These are phyloP conservation scores for Diaporthe amygdali DNA, from an alignment of 2,329 filamentous ascomycete genomes.

Conservation along the genomic window DNA sequence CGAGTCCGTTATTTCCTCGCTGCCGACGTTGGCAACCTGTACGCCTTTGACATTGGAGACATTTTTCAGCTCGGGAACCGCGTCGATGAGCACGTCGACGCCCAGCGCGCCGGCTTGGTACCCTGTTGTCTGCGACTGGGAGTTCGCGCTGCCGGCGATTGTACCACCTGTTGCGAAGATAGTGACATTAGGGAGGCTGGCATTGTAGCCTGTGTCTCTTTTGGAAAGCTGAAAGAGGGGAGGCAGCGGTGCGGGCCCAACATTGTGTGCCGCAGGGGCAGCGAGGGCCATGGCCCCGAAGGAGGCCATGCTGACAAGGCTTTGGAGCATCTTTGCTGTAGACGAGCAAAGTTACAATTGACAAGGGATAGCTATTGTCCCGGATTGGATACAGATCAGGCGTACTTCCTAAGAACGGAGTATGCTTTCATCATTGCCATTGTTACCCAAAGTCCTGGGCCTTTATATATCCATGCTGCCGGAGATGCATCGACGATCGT, in stretches of 20 bases:
- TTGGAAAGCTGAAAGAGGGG: slow-evolving; percentile 9
- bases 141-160: slow-evolving; percentile 58
- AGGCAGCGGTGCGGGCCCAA: neutral
- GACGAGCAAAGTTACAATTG: neutral
- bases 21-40: slow-evolving; percentile 56
- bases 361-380: neutral
- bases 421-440: neutral
- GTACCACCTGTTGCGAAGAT: slow-evolving; percentile 65
- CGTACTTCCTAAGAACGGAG: neutral
- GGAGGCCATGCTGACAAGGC: neutral
- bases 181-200: slow-evolving; percentile 56
- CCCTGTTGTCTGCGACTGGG: slow-evolving; percentile 50
- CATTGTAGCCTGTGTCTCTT: slow-evolving; percentile 18
- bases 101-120: slow-evolving; percentile 50
- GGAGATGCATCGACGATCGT: neutral
- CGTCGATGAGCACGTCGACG: slow-evolving; percentile 55
- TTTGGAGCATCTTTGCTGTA: neutral
- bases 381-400: neutral
- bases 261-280: neutral
- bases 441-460: neutral
- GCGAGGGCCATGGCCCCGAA: slow-evolving; percentile 11
- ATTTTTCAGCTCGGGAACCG: slow-evolving; percentile 59
- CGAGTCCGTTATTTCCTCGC: slow-evolving; percentile 51
- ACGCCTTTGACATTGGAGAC: slow-evolving; percentile 60
- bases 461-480: neutral